Conservation (phyloP, 768 basidiomycete species). For the Mycena olivaceomarginata region DNA sequence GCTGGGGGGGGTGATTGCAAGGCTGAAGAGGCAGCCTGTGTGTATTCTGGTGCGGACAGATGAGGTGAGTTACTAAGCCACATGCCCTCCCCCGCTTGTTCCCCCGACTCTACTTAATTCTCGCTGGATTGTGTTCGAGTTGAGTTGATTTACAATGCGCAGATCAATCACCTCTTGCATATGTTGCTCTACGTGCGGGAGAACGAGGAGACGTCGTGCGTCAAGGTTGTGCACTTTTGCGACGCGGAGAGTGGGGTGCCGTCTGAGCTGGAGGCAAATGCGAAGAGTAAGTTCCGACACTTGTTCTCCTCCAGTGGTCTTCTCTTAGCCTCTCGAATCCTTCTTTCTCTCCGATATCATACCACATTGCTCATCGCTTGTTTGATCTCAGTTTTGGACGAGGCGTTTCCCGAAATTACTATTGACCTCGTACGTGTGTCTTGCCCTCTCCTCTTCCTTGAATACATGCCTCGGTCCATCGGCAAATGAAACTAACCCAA, state of each 20-base stretch:
- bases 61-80: conserved; percentile 56
- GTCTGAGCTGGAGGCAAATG: conserved; percentile 84
- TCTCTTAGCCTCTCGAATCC: too few relatives aligned
- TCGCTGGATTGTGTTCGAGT: too few relatives aligned
- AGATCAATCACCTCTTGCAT: conserved; percentile 82
- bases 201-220: conserved; percentile 82
- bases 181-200: conserved; percentile 79
- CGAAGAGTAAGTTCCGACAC: conserved; percentile 67
- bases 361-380: too few relatives aligned
- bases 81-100: not conserved
- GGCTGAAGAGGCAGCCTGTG: conserved; percentile 71
- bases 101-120: too few relatives aligned
- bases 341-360: too few relatives aligned
- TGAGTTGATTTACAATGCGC: not conserved
- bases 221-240: conserved; percentile 83
- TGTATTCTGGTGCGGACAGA: conserved; percentile 79
- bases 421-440: conserved; percentile 70
- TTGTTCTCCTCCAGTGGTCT: not conserved
- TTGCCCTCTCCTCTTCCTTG: not conserved
- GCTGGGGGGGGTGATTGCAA: conserved; percentile 66
- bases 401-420: conserved; percentile 79
- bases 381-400: conserved; percentile 53
- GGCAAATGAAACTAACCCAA: not conserved
- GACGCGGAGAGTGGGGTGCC: conserved; percentile 70
- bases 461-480: not conserved